phyloP scores from a whole-genome alignment of 148 eudicot genomes.

The Rhododendron ferrugineum region DNA sequence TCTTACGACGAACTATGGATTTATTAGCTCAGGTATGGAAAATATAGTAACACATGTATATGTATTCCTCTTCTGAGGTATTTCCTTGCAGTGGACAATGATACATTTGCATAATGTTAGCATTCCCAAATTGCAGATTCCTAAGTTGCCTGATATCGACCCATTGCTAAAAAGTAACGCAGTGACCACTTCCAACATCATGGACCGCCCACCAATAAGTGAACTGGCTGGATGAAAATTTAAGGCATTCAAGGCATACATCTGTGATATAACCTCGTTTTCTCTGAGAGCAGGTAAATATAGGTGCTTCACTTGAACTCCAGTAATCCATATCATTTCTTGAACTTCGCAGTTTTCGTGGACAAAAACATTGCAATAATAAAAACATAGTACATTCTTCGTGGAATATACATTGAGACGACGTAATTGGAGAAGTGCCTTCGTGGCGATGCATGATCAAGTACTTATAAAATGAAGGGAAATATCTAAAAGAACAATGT shows the following conservation, averaged over 20 bases:
- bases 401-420: neutral
- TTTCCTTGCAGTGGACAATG: neutral
- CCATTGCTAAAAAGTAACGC: slow-evolving; percentile 75
- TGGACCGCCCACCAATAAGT: slow-evolving; percentile 98
- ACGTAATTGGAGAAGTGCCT: neutral
- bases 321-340: neutral
- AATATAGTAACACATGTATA: neutral
- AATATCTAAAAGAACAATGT: neutral
- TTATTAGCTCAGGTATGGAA: slow-evolving; percentile 70
- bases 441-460: neutral
- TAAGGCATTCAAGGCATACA: neutral
- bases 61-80: neutral
- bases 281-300: neutral
- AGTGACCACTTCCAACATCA: slow-evolving; percentile 63
- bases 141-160: slow-evolving; percentile 86
- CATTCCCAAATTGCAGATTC: slow-evolving; percentile 49
- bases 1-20: slow-evolving; percentile 81
- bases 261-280: neutral
- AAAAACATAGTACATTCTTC: neutral
- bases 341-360: neutral
- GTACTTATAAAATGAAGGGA: neutral
- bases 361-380: neutral
- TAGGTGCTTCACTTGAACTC: neutral
- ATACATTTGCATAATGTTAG: neutral
- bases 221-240: slow-evolving; percentile 69